These are phyloP conservation scores for Xylaria cubensis DNA, from an alignment of 495 filamentous ascomycete species.

Conservation along the genomic window DNA sequence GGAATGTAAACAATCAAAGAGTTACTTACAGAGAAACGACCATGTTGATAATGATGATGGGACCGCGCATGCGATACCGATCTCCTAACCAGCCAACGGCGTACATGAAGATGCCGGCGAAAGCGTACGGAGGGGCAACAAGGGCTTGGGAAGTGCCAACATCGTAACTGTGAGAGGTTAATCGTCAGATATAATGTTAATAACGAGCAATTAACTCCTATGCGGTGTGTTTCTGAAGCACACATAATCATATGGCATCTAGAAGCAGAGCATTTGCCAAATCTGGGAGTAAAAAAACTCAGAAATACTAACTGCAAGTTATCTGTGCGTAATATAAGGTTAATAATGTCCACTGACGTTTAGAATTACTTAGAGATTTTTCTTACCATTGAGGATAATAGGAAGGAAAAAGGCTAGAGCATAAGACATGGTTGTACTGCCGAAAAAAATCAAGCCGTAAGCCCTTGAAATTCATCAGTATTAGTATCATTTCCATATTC, in stretches of 20 bases:
- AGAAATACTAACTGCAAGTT: too few relatives aligned
- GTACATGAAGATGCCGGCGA: slow-evolving; percentile 65
- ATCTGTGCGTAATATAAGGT: too few relatives aligned
- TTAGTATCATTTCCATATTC: slow-evolving; percentile 35
- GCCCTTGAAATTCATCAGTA: slow-evolving; percentile 30
- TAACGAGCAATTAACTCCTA: too few relatives aligned
- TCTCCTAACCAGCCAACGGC: slow-evolving; percentile 59
- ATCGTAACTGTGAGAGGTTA: slow-evolving; percentile 47
- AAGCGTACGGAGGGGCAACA: slow-evolving; percentile 64
- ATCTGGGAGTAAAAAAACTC: too few relatives aligned
- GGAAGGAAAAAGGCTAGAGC: slow-evolving; percentile 65
- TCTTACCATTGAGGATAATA: neutral
- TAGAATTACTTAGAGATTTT: too few relatives aligned
- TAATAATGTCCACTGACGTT: too few relatives aligned
- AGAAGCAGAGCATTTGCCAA: too few relatives aligned
- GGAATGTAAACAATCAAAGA: neutral
- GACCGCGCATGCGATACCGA: slow-evolving; percentile 59
- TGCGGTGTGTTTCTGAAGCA: too few relatives aligned
- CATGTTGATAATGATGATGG: slow-evolving; percentile 61
- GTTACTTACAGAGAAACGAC: slow-evolving; percentile 37
- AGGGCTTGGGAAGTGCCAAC: slow-evolving; percentile 63
- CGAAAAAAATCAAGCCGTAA: slow-evolving; percentile 61
- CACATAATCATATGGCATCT: too few relatives aligned
- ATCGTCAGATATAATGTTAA: too few relatives aligned
- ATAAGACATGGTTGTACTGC: slow-evolving; percentile 63